Conservation (phyloP, 306 rosid genomes). For the Benincasa hispida region DNA sequence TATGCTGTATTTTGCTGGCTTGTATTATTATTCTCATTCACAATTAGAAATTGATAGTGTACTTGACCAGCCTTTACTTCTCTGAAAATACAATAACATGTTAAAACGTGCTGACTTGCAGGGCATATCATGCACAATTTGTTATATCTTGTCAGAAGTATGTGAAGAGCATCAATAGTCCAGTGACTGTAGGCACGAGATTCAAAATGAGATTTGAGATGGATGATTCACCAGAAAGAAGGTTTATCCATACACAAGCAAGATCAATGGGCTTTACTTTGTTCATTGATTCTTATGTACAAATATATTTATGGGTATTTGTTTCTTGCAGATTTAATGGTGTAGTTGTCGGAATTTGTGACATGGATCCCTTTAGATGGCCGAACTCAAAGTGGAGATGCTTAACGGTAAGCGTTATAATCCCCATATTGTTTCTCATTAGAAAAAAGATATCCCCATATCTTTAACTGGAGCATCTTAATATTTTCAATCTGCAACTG, state of each 20-base stretch:
- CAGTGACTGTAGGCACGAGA: conserved; percentile 64
- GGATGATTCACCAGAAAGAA: conserved; percentile 92
- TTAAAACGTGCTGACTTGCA: conserved; percentile 24
- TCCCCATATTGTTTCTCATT: background rate
- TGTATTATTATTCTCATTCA: background rate
- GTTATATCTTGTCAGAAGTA: conserved; percentile 71
- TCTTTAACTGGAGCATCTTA: background rate
- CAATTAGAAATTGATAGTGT: background rate
- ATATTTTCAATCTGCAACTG: background rate
- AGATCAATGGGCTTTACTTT: background rate
- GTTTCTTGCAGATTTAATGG: conserved; percentile 58
- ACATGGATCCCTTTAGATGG: conserved; percentile 84
- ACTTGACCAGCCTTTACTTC: background rate
- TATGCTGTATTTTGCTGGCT: background rate
- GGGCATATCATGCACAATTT: conserved; percentile 89
- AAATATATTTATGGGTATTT: conserved; percentile 13
- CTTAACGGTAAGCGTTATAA: conserved; percentile 49
- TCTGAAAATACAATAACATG: background rate
- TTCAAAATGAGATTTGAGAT: conserved; percentile 84
- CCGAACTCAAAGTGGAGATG: conserved; percentile 92
- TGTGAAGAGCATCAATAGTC: conserved; percentile 51
- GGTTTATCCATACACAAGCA: conserved; percentile 29
- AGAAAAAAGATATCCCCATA: background rate
- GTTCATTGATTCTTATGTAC: background rate
- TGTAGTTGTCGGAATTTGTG: conserved; percentile 64